These are phyloP conservation scores for Phyllosticta citrichinensis DNA, from an alignment of 2,329 filamentous ascomycete genomes.

Conservation along the genomic window DNA sequence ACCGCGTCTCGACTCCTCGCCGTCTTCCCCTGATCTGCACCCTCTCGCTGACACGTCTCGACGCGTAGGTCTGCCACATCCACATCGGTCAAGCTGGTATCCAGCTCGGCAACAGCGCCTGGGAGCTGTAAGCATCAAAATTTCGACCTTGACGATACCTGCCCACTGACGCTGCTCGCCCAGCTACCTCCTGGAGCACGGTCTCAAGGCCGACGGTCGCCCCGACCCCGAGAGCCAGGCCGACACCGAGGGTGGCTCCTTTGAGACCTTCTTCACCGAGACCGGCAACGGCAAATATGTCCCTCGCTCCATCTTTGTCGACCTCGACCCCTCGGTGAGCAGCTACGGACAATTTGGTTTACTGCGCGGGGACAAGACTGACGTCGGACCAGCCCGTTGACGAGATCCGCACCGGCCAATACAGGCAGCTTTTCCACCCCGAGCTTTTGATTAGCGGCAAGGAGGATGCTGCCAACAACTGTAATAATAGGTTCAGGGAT, in stretches of 20 bases:
- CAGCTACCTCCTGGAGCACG: slow-evolving; percentile 65
- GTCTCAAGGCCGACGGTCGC: slow-evolving; percentile 54
- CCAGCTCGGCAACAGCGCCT: slow-evolving; percentile 65
- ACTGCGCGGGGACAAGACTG: slow-evolving; percentile 1
- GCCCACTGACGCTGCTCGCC: slow-evolving; percentile 11
- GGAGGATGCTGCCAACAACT: slow-evolving; percentile 99
- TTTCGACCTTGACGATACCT: slow-evolving; percentile 5
- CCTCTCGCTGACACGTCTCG: slow-evolving; percentile 5
- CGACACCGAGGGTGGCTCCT: slow-evolving; percentile 80
- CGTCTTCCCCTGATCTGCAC: slow-evolving; percentile 9
- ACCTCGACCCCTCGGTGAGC: slow-evolving; percentile 93
- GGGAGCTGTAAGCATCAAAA: slow-evolving; percentile 56
- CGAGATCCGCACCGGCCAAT: slow-evolving; percentile 94
- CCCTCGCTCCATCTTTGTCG: slow-evolving; percentile 96
- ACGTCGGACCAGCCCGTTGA: slow-evolving; percentile 49
- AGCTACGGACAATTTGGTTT: neutral
- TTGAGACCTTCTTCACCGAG: slow-evolving; percentile 99
- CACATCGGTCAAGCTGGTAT: slow-evolving; percentile 63
- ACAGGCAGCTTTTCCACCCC: slow-evolving; percentile 95
- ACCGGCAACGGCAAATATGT: slow-evolving; percentile 98
- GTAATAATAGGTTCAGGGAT: slow-evolving; percentile 3
- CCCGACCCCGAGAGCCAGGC: slow-evolving; percentile 47
- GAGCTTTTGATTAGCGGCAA: slow-evolving; percentile 99
- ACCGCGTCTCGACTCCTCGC: neutral
- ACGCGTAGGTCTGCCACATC: slow-evolving; percentile 50